Conservation (phyloP, 192 early-diverging fungal species). For the Linderina pennispora region DNA sequence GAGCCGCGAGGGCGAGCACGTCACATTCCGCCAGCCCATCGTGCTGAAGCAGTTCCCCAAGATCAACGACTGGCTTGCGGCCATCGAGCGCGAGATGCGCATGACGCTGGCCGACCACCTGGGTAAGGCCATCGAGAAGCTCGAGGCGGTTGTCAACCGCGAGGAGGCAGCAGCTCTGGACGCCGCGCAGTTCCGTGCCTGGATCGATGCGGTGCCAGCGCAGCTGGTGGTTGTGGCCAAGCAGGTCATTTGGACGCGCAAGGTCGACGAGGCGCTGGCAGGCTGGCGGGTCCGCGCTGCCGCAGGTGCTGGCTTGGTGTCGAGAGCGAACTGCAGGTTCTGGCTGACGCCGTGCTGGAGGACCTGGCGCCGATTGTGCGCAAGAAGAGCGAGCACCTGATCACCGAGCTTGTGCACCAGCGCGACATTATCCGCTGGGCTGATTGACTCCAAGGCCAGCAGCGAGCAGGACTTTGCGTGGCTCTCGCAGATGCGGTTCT, state of each 20-base stretch:
- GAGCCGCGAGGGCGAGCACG: constrained; percentile 89
- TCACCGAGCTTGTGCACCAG: constrained; percentile 99
- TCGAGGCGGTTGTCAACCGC: constrained; percentile 62
- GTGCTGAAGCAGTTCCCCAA: constrained; percentile 77
- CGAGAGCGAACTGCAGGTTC: constrained; percentile 68
- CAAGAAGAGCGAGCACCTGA: constrained; percentile 95
- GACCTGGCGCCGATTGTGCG: constrained; percentile 79
- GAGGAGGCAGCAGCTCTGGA: constrained; percentile 44
- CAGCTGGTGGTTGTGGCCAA: constrained; percentile 89
- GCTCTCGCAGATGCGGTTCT: constrained; percentile 96
- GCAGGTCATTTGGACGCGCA: constrained; percentile 86
- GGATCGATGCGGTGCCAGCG: constrained; percentile 86
- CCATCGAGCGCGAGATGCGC: constrained; percentile 94
- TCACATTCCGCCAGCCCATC: constrained; percentile 72
- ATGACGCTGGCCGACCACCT: constrained; percentile 73
- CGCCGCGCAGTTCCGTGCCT: constrained; percentile 56
- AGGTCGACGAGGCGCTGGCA: constrained; percentile 74
- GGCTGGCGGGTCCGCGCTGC: constrained; percentile 34
- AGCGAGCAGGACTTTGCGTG: constrained; percentile 82
- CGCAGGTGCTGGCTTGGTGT: constrained; percentile 53
- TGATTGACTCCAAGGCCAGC: constrained; percentile 46
- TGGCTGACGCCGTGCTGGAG: constrained; percentile 89
- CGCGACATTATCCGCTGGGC: constrained; percentile 80
- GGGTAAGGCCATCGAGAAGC: constrained; percentile 61
- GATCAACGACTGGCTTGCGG: constrained; percentile 96